Percentiles rank a stretch among this genome's conserved stretches.
These are phyloP conservation scores for Starmerella apis DNA, from an alignment of 805 yeast species.

Conservation along the genomic window DNA sequence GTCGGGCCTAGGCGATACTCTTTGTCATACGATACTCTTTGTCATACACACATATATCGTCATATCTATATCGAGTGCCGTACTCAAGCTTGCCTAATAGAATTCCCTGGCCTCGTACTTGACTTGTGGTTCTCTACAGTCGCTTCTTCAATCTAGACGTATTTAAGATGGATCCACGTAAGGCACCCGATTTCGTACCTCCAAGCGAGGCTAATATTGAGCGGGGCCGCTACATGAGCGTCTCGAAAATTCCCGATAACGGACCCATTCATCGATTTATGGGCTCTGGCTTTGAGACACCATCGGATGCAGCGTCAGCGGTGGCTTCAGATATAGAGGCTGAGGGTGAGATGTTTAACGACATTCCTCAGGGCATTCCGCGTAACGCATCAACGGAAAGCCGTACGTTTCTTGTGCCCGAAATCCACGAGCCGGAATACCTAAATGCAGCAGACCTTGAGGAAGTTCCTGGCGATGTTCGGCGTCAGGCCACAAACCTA, in stretches of 20 bases:
- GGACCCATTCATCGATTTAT: slow-evolving; percentile 26
- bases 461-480: slow-evolving; percentile 92
- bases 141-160: not conserved
- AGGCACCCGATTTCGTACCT: slow-evolving; percentile 82
- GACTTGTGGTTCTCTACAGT: not conserved
- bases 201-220: slow-evolving; percentile 46
- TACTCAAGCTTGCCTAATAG: not conserved
- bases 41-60: not conserved
- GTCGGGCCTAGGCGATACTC: not conserved
- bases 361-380: slow-evolving; percentile 26
- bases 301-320: slow-evolving; percentile 16
- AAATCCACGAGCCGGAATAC: slow-evolving; percentile 27
- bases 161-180: slow-evolving; percentile 72
- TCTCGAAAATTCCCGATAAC: slow-evolving; percentile 26
- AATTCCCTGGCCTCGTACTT: not conserved
- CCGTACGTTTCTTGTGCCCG: slow-evolving; percentile 26
- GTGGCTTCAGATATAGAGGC: not conserved
- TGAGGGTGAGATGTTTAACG: slow-evolving; percentile 5
- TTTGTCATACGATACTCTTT: not conserved
- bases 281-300: slow-evolving; percentile 12
- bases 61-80: not conserved
- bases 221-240: slow-evolving; percentile 32
- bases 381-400: slow-evolving; percentile 27
- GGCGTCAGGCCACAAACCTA: slow-evolving; percentile 68
- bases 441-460: slow-evolving; percentile 72